Conservation (phyloP, 768 basidiomycete genomes). For the Tephrocybe sp. region DNA sequence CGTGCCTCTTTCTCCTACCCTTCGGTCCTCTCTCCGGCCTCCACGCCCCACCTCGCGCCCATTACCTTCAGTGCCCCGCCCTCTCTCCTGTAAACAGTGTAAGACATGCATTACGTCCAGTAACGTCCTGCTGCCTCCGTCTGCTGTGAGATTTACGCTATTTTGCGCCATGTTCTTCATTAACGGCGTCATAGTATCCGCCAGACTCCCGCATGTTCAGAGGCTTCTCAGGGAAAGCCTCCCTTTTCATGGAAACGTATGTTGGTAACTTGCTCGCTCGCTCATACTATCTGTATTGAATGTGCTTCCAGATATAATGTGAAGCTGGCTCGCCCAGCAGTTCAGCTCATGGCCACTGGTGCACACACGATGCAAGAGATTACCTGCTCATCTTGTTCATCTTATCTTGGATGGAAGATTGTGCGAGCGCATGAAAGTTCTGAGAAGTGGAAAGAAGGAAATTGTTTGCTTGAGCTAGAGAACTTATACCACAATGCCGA, state of each 20-base stretch:
- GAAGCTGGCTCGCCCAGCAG: constrained; percentile 39
- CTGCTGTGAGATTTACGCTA: constrained; percentile 31
- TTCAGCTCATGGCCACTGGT: constrained; percentile 63
- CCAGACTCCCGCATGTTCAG: constrained; percentile 47
- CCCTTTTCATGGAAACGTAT: constrained; percentile 56
- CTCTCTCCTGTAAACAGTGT: constrained; percentile 48
- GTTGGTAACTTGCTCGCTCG: constrained; percentile 19
- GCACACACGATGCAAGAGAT: constrained; percentile 64
- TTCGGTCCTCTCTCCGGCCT: constrained; percentile 9
- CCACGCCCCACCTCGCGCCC: constrained; percentile 36
- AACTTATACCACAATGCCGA: constrained; percentile 33
- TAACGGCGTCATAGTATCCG: constrained; percentile 34
- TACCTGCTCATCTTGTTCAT: constrained; percentile 46
- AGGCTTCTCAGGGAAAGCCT: constrained; percentile 60
- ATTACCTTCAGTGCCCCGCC: constrained; percentile 47
- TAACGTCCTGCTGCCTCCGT: constrained; percentile 39
- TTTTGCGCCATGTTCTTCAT: background rate
- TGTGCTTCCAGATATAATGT: constrained; percentile 44
- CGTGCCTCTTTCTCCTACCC: constrained; percentile 21
- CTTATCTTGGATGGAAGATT: constrained; percentile 66
- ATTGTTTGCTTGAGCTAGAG: constrained; percentile 59
- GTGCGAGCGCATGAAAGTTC: constrained; percentile 52
- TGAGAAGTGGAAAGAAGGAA: constrained; percentile 66
- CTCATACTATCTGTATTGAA: background rate
- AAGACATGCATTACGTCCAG: constrained; percentile 43